Evolutionary conservation across 139 green algal genomes (phyloP).

Genomic region (Chlamydomonas incerta): DNA sequence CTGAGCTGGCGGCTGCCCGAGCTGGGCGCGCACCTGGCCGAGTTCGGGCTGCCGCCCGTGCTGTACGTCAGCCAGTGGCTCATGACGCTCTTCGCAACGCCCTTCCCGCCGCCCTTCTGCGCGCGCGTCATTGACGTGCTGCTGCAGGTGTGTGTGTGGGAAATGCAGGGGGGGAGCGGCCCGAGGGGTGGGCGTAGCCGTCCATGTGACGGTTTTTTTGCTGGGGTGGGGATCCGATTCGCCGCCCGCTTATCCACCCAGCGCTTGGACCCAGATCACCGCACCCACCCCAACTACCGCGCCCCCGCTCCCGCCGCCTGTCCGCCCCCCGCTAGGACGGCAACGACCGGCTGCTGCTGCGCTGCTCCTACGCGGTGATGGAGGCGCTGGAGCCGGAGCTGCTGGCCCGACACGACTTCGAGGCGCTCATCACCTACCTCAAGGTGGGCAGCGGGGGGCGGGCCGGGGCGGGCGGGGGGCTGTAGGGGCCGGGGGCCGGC

Average conservation of each 20-base stretch:
- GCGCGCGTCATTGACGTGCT: slow-evolving; percentile 91
- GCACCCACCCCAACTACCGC: too few relatives aligned
- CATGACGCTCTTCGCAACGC: slow-evolving; percentile 90
- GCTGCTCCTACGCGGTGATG: slow-evolving; percentile 76
- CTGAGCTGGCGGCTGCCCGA: slow-evolving; percentile 54
- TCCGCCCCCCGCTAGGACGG: slow-evolving; percentile 44
- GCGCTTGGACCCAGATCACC: too few relatives aligned
- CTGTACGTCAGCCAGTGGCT: slow-evolving; percentile 94
- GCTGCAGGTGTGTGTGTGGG: slow-evolving; percentile 62
- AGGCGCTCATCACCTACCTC: slow-evolving; percentile 87
- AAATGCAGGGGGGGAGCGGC: too few relatives aligned
- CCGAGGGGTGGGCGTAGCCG: too few relatives aligned
- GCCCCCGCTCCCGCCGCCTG: too few relatives aligned
- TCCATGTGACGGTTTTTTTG: too few relatives aligned
- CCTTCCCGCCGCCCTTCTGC: slow-evolving; percentile 87
- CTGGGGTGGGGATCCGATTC: too few relatives aligned
- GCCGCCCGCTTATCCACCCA: too few relatives aligned
- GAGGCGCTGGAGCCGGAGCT: slow-evolving; percentile 66
- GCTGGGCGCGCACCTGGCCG: slow-evolving; percentile 63
- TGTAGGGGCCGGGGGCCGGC: too few relatives aligned
- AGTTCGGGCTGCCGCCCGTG: slow-evolving; percentile 77
- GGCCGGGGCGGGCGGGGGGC: too few relatives aligned
- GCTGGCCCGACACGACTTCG: slow-evolving; percentile 85
- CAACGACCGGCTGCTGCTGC: slow-evolving; percentile 68
- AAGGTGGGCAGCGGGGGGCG: slow-evolving; percentile 63